Conservation (phyloP, 73 alveolate genomes). For the Stentor roeselii region DNA sequence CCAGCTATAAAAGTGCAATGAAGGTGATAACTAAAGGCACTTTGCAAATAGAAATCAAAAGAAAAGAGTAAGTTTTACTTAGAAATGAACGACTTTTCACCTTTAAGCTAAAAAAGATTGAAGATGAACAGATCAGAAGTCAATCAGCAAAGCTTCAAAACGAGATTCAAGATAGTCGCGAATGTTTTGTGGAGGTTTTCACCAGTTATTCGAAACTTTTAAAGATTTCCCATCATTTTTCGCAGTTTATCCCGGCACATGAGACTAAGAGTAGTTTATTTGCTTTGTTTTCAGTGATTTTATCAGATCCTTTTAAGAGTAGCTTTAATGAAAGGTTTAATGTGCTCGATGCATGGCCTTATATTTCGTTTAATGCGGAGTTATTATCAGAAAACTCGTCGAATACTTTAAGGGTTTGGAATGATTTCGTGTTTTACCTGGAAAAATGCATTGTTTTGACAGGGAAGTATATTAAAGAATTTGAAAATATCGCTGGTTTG, state of each 20-base stretch:
- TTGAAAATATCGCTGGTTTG: neutral
- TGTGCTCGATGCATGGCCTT: neutral
- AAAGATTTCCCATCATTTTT: neutral
- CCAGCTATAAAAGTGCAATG: neutral
- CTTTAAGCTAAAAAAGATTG: too few species aligned
- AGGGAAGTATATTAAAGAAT: too few species aligned
- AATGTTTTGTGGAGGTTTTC: neutral
- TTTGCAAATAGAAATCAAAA: neutral
- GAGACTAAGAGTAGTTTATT: neutral
- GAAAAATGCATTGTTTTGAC: too few species aligned
- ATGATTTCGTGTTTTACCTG: neutral
- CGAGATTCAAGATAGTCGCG: neutral
- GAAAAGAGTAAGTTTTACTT: neutral
- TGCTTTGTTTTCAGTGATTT: neutral
- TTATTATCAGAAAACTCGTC: neutral
- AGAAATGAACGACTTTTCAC: neutral
- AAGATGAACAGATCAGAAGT: neutral
- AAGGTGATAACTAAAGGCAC: neutral
- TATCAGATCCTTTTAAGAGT: neutral
- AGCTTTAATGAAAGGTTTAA: neutral
- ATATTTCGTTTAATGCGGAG: neutral
- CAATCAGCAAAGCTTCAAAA: neutral
- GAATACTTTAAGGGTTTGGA: neutral
- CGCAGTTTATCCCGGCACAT: neutral
- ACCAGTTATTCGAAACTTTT: neutral